These are phyloP conservation scores for Podila minutissima DNA, from an alignment of 192 early-diverging fungal genomes.

Conservation along the genomic window DNA sequence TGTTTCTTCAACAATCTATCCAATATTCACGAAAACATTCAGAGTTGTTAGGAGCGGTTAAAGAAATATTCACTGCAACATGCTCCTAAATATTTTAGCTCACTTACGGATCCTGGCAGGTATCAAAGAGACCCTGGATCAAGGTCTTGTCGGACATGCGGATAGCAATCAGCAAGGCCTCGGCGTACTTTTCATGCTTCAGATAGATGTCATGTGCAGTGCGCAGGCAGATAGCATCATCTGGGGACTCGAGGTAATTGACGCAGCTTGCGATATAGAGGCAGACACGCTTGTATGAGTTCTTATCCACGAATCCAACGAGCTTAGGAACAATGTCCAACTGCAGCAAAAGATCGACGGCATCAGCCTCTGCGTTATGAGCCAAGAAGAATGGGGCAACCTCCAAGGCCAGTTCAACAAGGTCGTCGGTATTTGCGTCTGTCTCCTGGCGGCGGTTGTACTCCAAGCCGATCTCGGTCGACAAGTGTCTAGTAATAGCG, in stretches of 20 bases:
- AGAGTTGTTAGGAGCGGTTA: not conserved
- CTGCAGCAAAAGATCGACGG: slow-evolving; percentile 94
- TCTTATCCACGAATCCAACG: slow-evolving; percentile 87
- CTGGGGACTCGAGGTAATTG: slow-evolving; percentile 89
- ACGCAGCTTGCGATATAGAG: slow-evolving; percentile 96
- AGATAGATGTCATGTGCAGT: slow-evolving; percentile 94
- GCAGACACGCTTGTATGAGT: slow-evolving; percentile 94
- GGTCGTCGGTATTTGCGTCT: slow-evolving; percentile 69
- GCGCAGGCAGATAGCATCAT: slow-evolving; percentile 84
- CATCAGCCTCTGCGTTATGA: slow-evolving; percentile 98
- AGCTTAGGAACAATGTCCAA: slow-evolving; percentile 86
- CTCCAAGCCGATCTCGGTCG: slow-evolving; percentile 90
- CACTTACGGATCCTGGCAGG: slow-evolving; percentile 79
- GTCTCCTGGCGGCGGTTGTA: slow-evolving; percentile 73
- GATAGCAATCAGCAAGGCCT: slow-evolving; percentile 89
- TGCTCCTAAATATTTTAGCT: not conserved
- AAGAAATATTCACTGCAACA: no score
- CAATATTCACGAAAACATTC: slow-evolving; percentile 13
- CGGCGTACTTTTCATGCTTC: slow-evolving; percentile 80
- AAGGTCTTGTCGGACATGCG: slow-evolving; percentile 82
- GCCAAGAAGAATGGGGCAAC: slow-evolving; percentile 95
- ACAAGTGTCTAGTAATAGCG: slow-evolving; percentile 71
- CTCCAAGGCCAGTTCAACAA: slow-evolving; percentile 80
- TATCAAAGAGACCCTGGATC: slow-evolving; percentile 88
- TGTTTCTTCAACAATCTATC: slow-evolving; percentile 88